These are phyloP conservation scores for Cucumis hystrix DNA, from an alignment of 306 rosid genomes.

Conservation along the genomic window DNA sequence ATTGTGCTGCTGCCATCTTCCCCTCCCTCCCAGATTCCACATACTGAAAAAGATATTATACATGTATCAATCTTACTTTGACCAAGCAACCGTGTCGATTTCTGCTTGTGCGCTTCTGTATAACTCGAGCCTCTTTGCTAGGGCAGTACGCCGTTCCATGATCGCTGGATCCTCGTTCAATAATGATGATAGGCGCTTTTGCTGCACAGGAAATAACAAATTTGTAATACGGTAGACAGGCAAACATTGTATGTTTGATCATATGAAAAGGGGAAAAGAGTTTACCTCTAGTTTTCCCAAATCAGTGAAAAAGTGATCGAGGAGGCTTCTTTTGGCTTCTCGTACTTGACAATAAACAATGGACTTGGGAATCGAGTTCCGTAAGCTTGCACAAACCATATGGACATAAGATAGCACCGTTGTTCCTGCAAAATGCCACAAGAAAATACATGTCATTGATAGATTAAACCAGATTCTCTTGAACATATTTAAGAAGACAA, in stretches of 20 bases:
- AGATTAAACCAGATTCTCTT: background rate
- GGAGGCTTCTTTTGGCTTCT: slow-evolving; percentile 79
- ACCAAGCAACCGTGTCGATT: slow-evolving; percentile 82
- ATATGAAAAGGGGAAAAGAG: background rate
- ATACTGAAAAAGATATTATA: background rate
- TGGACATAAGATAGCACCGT: slow-evolving; percentile 72
- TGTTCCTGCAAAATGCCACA: slow-evolving; percentile 35
- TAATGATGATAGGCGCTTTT: slow-evolving; percentile 53
- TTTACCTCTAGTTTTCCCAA: slow-evolving; percentile 74
- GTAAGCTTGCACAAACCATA: slow-evolving; percentile 63
- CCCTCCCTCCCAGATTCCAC: background rate
- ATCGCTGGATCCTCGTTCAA: slow-evolving; percentile 90
- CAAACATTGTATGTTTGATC: background rate
- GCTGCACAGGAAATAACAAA: slow-evolving; percentile 22
- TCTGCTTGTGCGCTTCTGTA: slow-evolving; percentile 87
- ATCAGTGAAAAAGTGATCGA: slow-evolving; percentile 69
- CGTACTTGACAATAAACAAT: slow-evolving; percentile 82
- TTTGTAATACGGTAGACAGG: background rate
- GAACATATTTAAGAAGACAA: background rate
- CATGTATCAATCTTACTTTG: slow-evolving; percentile 40
- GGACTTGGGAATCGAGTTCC: slow-evolving; percentile 82
- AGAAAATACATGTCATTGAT: background rate
- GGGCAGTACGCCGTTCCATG: slow-evolving; percentile 71
- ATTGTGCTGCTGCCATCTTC: slow-evolving; percentile 7
- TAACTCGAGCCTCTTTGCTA: slow-evolving; percentile 73